phyloP scores from a whole-genome alignment of 768 basidiomycete genomes.

The Asterophora parasitica region DNA sequence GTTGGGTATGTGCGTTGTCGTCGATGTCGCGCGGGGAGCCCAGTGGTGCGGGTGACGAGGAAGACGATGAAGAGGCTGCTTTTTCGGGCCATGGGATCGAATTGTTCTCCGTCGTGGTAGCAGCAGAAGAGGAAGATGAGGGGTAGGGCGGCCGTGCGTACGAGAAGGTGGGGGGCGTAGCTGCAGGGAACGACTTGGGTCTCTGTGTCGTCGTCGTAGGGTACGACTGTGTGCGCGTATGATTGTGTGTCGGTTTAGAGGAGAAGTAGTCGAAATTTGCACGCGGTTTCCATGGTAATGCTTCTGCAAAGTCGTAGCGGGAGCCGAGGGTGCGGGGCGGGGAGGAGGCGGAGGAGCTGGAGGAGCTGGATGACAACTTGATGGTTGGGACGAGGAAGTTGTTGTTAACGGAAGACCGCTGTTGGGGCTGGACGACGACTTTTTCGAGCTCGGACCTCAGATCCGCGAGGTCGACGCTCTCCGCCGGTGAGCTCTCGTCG shows the following conservation, averaged over 20 bases:
- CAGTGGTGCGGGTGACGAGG: slow-evolving; percentile 17
- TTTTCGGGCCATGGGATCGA: slow-evolving; percentile 39
- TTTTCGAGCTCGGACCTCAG: slow-evolving; percentile 64
- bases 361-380: no score
- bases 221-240: slow-evolving; percentile 44
- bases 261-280: slow-evolving; percentile 4
- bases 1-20: slow-evolving; percentile 25
- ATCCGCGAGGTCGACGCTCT: slow-evolving; percentile 52
- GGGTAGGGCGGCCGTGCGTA: neutral
- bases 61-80: neutral
- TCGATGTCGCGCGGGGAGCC: slow-evolving; percentile 51
- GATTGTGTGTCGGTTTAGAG: slow-evolving; percentile 1
- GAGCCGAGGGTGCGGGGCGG: slow-evolving; percentile 35
- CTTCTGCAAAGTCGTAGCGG: slow-evolving; percentile 61
- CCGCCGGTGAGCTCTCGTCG: slow-evolving; percentile 27
- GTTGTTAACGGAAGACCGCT: slow-evolving; percentile 5
- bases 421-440: slow-evolving; percentile 35
- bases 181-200: slow-evolving; percentile 1
- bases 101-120: no score
- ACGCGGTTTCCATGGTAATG: no score
- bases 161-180: neutral
- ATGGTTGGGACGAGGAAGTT: no score
- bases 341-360: slow-evolving; percentile 4
- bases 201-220: slow-evolving; percentile 26
- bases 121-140: slow-evolving; percentile 6